Base-by-base conservation (phyloP, 768 basidiomycete genomes). In the Lentinula edodes region DNA sequence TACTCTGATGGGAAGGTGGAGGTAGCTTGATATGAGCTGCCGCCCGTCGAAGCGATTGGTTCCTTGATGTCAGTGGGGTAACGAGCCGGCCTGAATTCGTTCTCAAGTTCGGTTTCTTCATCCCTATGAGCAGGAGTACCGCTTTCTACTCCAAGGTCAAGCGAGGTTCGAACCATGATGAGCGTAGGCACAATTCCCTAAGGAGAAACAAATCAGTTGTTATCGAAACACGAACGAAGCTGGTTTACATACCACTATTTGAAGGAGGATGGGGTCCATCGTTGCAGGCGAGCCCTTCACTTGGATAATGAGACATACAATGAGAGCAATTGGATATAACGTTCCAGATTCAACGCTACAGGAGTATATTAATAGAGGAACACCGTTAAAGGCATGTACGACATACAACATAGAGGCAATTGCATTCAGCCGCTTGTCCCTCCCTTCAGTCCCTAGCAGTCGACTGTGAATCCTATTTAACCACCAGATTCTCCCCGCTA, bases 361-460 rank as follows among this genome's bases (percentile, higher is more conserved):
- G 10, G 23, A 23, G 18, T 57, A 15, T 23, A 38, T 38, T 2
- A 53, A 15, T 43, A 10, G 12, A 57, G 41, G 7, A 41, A 43
- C 13, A 10, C 13, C 4, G 20, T 15, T 1, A 43, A 38, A 43
- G 15, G 10, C 3, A 42, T 3, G n/a, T 12, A 41, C 1, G 36
- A 55, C 57, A 12, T 48, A 58, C 57, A 58, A 58, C 57, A 58
- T 58, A 7, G 57, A 35, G 4, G 43, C 57, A 58, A 58, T 58
- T 16, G 57, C 57, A 23, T 58, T 45, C 15, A 36, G 18, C 7
- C 52, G 52, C 7, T 53, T 53, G 34, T 53, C 50, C 28, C 28
- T 20, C 28, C 50, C 50, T 20, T 35, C 52, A 53, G 35, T 34
- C 12, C 34, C 34, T 38, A 53, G 52, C 16, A 36, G 7, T 16